Percentiles rank a stretch among this genome's conserved stretches.
phyloP scores from a whole-genome alignment of 352 stramenopile species.

The Globisporangium orthogonon region DNA sequence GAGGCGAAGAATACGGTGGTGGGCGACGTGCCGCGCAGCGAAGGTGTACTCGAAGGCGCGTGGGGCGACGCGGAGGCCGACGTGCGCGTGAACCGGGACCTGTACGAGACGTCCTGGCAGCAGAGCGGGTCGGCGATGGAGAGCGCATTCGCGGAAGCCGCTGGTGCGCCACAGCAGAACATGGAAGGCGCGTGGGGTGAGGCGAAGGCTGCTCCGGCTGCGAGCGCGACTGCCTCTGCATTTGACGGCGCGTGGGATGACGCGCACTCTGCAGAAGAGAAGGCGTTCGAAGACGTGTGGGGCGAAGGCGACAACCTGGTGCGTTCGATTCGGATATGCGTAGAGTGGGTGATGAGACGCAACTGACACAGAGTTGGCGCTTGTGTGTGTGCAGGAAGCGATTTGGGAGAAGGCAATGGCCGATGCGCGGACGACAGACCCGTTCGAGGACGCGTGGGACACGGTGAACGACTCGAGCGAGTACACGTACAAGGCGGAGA shows the following conservation, averaged over 20 bases:
- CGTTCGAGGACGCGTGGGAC: conserved; percentile 77
- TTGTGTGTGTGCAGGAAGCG: conserved; percentile 28
- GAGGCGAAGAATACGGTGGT: conserved; percentile 73
- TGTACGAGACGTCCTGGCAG: conserved; percentile 51
- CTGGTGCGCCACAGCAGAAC: conserved; percentile 14
- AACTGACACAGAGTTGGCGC: not conserved
- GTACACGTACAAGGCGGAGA: conserved; percentile 76
- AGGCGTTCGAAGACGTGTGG: conserved; percentile 55
- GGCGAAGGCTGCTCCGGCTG: conserved; percentile 12
- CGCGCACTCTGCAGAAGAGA: conserved; percentile 36
- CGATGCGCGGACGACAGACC: conserved; percentile 56
- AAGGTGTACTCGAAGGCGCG: conserved; percentile 58
- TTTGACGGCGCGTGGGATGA: conserved; percentile 49
- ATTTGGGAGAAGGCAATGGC: conserved; percentile 79
- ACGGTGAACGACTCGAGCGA: conserved; percentile 33
- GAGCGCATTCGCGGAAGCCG: conserved; percentile 36
- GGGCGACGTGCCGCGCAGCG: conserved; percentile 24
- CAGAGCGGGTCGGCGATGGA: conserved; percentile 39
- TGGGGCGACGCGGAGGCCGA: conserved; percentile 39
- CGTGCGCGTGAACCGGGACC: conserved; percentile 50
- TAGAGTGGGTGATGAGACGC: not conserved
- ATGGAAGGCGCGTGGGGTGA: conserved; percentile 46
- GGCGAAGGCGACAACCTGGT: conserved; percentile 51
- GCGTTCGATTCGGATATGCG: conserved; percentile 4
- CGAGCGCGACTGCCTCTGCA: conserved; percentile 7